Conservation (phyloP, 2,329 filamentous ascomycete genomes). For the Kalmusia sp. region DNA sequence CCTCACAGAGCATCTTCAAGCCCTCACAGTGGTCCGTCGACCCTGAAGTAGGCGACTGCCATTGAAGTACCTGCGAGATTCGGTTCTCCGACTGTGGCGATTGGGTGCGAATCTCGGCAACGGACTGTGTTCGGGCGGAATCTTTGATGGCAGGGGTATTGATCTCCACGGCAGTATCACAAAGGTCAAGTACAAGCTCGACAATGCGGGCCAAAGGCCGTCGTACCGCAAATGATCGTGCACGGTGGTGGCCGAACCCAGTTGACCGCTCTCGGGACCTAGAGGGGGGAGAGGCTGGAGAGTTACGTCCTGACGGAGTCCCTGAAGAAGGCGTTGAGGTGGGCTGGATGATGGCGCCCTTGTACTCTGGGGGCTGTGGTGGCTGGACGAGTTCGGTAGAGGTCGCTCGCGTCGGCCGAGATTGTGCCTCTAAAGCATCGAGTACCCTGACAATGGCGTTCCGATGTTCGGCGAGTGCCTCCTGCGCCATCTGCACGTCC, state of each 20-base stretch:
- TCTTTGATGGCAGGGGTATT: constrained; percentile 95
- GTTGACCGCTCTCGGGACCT: constrained; percentile 73
- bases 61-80: constrained; percentile 92
- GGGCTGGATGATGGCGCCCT: constrained; percentile 83
- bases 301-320: constrained; percentile 73
- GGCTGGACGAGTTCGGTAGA: constrained; percentile 57
- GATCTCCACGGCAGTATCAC: constrained; percentile 94
- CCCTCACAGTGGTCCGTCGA: constrained; percentile 94
- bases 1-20: constrained; percentile 82
- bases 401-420: constrained; percentile 64
- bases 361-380: constrained; percentile 77
- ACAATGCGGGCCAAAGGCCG: constrained; percentile 91
- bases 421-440: constrained; percentile 84
- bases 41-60: constrained; percentile 92
- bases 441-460: constrained; percentile 94
- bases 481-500: constrained; percentile 96
- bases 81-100: constrained; percentile 96
- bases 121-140: constrained; percentile 64
- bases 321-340: constrained; percentile 71
- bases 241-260: constrained; percentile 79
- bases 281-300: constrained; percentile 68
- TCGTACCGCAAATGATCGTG: constrained; percentile 88
- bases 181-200: constrained; percentile 91
- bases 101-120: constrained; percentile 84
- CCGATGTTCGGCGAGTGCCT: constrained; percentile 88